These are phyloP conservation scores for Coleophoma crateriformis DNA, from an alignment of 2,329 filamentous ascomycete genomes.

Conservation along the genomic window DNA sequence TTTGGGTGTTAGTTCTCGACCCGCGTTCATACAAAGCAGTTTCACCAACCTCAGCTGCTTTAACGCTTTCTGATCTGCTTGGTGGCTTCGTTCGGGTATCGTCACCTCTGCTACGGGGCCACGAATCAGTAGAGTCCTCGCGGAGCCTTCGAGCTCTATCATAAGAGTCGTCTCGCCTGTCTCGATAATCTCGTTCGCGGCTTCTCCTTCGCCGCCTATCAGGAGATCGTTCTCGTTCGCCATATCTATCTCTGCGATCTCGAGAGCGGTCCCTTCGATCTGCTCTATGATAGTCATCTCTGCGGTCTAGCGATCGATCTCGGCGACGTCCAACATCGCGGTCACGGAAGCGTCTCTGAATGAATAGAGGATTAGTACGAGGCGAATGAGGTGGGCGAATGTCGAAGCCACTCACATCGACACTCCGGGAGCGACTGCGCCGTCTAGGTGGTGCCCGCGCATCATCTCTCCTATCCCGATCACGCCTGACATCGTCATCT, in stretches of 20 bases:
- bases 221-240: constrained; percentile 52
- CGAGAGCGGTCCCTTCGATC: constrained; percentile 55
- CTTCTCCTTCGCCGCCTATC: constrained; percentile 54
- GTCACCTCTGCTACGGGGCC: constrained; percentile 59
- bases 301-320: constrained; percentile 64
- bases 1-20: constrained; percentile 14
- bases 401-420: constrained; percentile 45
- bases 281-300: constrained; percentile 60
- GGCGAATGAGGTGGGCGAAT: constrained; percentile 8
- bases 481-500: constrained; percentile 42
- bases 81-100: constrained; percentile 53
- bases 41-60: constrained; percentile 51
- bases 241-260: constrained; percentile 54
- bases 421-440: constrained; percentile 55
- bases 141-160: constrained; percentile 58
- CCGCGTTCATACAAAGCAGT: background rate
- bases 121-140: constrained; percentile 68
- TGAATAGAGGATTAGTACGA: constrained; percentile 33
- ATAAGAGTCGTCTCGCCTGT: constrained; percentile 68
- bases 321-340: constrained; percentile 57
- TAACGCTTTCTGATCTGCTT: constrained; percentile 41
- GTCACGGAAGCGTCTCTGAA: constrained; percentile 55
- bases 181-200: constrained; percentile 63
- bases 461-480: constrained; percentile 45
- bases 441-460: constrained; percentile 42